Conservation (phyloP, 1,284 basidiomycete species). For the Puccinia hordei region DNA sequence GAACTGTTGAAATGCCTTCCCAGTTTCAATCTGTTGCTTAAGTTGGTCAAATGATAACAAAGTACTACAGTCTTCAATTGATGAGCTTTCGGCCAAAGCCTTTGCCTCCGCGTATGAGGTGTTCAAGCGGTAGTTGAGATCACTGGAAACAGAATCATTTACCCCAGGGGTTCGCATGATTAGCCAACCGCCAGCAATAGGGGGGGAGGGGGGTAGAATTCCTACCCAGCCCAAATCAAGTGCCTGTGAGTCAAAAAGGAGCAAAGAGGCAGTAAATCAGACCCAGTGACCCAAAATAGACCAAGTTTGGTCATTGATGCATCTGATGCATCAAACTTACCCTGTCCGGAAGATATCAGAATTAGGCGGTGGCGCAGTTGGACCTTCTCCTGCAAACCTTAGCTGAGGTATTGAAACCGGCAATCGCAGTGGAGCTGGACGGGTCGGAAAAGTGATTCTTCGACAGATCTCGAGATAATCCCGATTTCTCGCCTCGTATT, state of each 20-base stretch:
- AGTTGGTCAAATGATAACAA: constrained; percentile 34
- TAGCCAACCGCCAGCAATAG: not conserved
- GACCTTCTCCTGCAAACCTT: not conserved
- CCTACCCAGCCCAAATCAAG: constrained; percentile 41
- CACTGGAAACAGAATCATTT: constrained; percentile 9
- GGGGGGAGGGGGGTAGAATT: not conserved
- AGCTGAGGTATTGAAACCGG: constrained; percentile 4
- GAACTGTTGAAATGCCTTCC: constrained; percentile 43
- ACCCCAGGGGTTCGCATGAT: not conserved
- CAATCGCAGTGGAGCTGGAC: not conserved
- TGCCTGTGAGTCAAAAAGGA: not conserved
- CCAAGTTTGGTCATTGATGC: not conserved
- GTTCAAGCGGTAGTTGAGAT: constrained; percentile 42
- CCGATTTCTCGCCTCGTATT: constrained; percentile 37
- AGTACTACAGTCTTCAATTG: not conserved
- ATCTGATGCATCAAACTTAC: constrained; percentile 9
- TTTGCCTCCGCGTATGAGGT: constrained; percentile 31
- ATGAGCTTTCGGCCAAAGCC: constrained; percentile 19
- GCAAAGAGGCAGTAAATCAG: not conserved
- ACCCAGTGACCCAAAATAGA: not conserved
- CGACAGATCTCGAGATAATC: constrained; percentile 44
- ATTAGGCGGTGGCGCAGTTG: constrained; percentile 13
- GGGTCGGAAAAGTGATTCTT: constrained; percentile 28
- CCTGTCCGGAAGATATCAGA: constrained; percentile 36
- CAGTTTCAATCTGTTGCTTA: constrained; percentile 40